A percentile compares a stretch with the other conserved stretches of the same genome.
These are phyloP conservation scores for Scheffersomyces titani DNA, from an alignment of 1,139 yeast genomes.

Conservation along the genomic window DNA sequence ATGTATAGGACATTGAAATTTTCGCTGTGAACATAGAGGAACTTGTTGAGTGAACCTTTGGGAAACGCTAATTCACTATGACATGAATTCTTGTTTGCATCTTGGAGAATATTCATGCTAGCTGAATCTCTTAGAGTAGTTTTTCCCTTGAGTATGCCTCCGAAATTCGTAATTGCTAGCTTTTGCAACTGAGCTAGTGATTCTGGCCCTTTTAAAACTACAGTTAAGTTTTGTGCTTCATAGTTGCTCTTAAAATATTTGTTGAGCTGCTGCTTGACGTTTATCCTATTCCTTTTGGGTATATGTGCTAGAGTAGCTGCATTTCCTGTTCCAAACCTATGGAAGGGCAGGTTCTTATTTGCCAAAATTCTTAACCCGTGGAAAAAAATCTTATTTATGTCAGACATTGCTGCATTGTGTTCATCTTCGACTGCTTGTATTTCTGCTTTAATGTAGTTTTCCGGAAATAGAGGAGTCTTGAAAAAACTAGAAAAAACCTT, in stretches of 20 bases:
- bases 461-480: slow-evolving; percentile 49
- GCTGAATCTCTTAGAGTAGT: not conserved
- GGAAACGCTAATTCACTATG: not conserved
- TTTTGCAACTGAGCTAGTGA: slow-evolving; percentile 58
- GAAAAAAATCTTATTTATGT: slow-evolving; percentile 47
- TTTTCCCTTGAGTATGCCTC: slow-evolving; percentile 16
- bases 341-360: slow-evolving; percentile 41
- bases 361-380: slow-evolving; percentile 61
- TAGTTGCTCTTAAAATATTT: slow-evolving; percentile 33
- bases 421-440: slow-evolving; percentile 64
- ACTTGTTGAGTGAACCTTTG: not conserved
- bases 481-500: slow-evolving; percentile 56
- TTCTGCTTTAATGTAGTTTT: slow-evolving; percentile 47
- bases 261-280: slow-evolving; percentile 22
- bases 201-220: slow-evolving; percentile 65
- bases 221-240: slow-evolving; percentile 43
- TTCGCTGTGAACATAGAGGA: slow-evolving; percentile 5
- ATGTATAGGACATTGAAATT: slow-evolving; percentile 27
- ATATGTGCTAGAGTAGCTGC: slow-evolving; percentile 26
- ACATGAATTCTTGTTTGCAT: not conserved
- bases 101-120: not conserved
- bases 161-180: slow-evolving; percentile 45
- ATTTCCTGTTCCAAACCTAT: slow-evolving; percentile 51
- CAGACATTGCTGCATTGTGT: slow-evolving; percentile 51
- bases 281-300: slow-evolving; percentile 13